Evolutionary conservation across 345 rosid genomes (phyloP).

Genomic region (Gossypium herbaceum): DNA sequence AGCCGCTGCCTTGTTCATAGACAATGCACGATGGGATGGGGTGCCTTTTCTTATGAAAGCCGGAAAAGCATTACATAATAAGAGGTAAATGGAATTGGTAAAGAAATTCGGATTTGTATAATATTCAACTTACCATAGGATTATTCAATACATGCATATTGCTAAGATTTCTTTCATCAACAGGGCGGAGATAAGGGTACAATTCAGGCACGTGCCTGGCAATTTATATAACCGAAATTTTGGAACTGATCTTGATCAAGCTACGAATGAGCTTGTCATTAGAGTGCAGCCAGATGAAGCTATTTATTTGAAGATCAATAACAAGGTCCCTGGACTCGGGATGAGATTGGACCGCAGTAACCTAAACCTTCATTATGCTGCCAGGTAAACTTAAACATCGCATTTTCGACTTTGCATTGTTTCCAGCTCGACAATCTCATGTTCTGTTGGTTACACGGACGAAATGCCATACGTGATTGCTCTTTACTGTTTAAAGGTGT

Average conservation of each 20-base stretch:
- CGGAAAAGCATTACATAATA: conserved; percentile 87
- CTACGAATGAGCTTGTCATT: conserved; percentile 94
- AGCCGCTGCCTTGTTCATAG: conserved; percentile 95
- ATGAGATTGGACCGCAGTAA: conserved; percentile 92
- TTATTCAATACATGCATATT: conserved; percentile 2
- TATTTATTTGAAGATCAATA: conserved; percentile 90
- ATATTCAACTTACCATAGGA: neutral
- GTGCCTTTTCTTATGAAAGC: conserved; percentile 99
- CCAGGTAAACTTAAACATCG: conserved; percentile 45
- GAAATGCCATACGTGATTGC: neutral
- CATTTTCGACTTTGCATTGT: neutral
- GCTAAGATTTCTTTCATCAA: conserved; percentile 2
- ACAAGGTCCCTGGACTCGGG: conserved; percentile 96
- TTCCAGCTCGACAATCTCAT: neutral
- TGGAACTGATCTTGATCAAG: conserved; percentile 76
- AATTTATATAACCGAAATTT: conserved; percentile 73
- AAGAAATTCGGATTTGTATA: neutral
- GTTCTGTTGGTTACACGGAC: neutral
- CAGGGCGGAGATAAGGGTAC: conserved; percentile 98
- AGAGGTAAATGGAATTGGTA: conserved; percentile 39
- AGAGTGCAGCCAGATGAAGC: conserved; percentile 98
- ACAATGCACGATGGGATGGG: conserved; percentile 99
- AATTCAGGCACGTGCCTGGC: conserved; percentile 97
- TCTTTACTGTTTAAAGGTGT: neutral
- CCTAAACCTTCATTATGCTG: conserved; percentile 87